phyloP scores from a whole-genome alignment of 768 basidiomycete genomes.

The Phaeolepiota aurea region DNA sequence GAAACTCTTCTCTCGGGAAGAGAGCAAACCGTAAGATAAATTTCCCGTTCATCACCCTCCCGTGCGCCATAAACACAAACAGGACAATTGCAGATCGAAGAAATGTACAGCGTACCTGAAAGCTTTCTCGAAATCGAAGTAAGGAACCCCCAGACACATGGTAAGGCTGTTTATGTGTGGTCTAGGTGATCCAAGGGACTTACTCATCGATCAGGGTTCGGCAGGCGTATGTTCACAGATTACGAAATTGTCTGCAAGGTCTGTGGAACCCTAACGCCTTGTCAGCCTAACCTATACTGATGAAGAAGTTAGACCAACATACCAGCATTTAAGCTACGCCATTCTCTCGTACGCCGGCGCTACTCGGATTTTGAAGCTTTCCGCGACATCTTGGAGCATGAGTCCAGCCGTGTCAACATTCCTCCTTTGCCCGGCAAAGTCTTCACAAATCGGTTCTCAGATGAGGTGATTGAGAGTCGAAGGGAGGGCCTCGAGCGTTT shows the following conservation, averaged over 20 bases:
- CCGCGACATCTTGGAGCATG: conserved; percentile 94
- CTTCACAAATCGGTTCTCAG: conserved; percentile 96
- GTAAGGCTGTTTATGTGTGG: conserved; percentile 30
- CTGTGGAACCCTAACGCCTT: conserved; percentile 10
- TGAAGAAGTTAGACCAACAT: conserved; percentile 84
- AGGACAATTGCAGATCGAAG: conserved; percentile 63
- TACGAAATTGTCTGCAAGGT: conserved; percentile 98
- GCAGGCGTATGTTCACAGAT: conserved; percentile 99
- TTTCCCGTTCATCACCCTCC: conserved; percentile 6
- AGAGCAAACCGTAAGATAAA: conserved; percentile 47
- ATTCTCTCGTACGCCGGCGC: conserved; percentile 79
- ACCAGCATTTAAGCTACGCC: conserved; percentile 96
- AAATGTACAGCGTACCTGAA: conserved; percentile 97
- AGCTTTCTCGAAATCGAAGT: conserved; percentile 98
- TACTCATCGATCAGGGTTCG: conserved; percentile 55
- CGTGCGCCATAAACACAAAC: conserved; percentile 17
- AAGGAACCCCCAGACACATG: conserved; percentile 93
- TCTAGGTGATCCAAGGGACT: conserved; percentile 3
- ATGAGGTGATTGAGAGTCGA: conserved; percentile 90
- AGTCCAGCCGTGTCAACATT: conserved; percentile 95
- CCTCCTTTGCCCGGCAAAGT: conserved; percentile 96
- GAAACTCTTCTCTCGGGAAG: conserved; percentile 39
- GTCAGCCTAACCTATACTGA: neutral
- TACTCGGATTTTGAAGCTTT: conserved; percentile 96
- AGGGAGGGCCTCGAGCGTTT: conserved; percentile 94